phyloP scores from a whole-genome alignment of 306 rosid species.

The Pterocarpus macrocarpus region DNA sequence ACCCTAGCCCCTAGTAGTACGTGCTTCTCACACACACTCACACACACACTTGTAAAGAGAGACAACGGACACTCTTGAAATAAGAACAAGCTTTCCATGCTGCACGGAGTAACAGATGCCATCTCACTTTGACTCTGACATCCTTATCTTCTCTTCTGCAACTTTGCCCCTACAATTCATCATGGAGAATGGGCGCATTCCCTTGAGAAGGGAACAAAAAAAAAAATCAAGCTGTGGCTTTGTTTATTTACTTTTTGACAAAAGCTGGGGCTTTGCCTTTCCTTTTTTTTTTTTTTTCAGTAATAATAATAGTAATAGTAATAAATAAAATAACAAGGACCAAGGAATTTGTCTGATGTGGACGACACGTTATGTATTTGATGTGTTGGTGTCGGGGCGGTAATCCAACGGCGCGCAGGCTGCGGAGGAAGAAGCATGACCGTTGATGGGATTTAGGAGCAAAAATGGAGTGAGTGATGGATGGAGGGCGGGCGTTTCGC shows the following conservation, averaged over 20 bases:
- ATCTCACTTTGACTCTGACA: neutral
- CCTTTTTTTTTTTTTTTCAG: too few relatives aligned
- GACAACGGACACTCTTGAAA: neutral
- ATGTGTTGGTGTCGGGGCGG: neutral
- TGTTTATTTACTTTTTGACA: neutral
- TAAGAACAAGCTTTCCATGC: slow-evolving; percentile 25
- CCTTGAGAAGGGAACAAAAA: neutral
- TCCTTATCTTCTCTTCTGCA: neutral
- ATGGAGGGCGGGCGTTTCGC: neutral
- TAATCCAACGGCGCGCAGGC: neutral
- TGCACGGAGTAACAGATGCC: neutral
- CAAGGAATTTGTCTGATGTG: neutral
- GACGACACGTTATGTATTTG: neutral
- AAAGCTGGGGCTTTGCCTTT: neutral
- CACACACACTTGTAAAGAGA: neutral
- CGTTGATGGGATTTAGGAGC: slow-evolving; percentile 1
- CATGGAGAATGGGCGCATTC: neutral
- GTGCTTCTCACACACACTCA: slow-evolving; percentile 10
- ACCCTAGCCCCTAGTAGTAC: neutral
- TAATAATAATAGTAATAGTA: neutral
- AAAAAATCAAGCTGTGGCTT: neutral
- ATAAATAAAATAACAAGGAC: neutral
- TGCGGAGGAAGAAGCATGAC: neutral
- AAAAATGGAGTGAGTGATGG: neutral
- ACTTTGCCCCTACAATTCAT: neutral